Percentiles rank a stretch among this genome's conserved stretches.
phyloP scores from a whole-genome alignment of 176 grass and related monocot genomes.

The Zizania latifolia region DNA sequence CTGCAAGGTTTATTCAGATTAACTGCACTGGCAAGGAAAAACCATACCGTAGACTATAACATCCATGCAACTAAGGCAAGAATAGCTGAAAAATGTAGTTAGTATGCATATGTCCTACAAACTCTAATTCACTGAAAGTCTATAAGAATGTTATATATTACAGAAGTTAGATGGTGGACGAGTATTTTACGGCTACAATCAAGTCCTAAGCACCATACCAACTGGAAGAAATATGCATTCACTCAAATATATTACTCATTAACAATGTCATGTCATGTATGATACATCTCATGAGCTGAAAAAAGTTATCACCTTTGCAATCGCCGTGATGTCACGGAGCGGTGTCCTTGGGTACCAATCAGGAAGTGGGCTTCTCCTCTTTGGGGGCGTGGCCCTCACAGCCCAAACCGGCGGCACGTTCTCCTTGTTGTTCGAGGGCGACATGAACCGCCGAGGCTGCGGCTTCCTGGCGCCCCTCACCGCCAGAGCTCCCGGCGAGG shows the following conservation, averaged over 20 bases:
- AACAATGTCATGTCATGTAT: not conserved
- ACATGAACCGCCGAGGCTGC: conserved; percentile 2
- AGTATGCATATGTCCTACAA: not conserved
- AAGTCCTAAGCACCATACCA: not conserved
- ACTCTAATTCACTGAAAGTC: not conserved
- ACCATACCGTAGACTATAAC: not conserved
- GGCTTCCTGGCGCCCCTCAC: conserved; percentile 15
- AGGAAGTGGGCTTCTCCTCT: conserved; percentile 63
- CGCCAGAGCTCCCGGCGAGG: conserved; percentile 39
- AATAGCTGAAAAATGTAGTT: not conserved
- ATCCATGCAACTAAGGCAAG: not conserved
- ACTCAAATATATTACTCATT: not conserved
- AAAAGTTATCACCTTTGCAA: conserved; percentile 45
- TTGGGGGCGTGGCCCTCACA: conserved; percentile 7
- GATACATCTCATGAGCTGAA: not conserved
- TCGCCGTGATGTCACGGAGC: conserved; percentile 54
- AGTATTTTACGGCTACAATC: not conserved
- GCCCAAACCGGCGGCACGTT: conserved; percentile 36
- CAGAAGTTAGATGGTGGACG: not conserved
- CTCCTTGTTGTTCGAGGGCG: conserved; percentile 39
- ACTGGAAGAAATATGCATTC: not conserved
- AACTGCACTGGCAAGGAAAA: not conserved
- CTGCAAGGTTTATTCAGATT: conserved; percentile 41
- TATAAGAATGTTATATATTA: not conserved
- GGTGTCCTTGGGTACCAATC: conserved; percentile 74